Evolutionary conservation across 2,329 filamentous ascomycete genomes (phyloP), one percentile per base, ranked within the genome.

Genomic region (Ophiostoma sp.): DNA sequence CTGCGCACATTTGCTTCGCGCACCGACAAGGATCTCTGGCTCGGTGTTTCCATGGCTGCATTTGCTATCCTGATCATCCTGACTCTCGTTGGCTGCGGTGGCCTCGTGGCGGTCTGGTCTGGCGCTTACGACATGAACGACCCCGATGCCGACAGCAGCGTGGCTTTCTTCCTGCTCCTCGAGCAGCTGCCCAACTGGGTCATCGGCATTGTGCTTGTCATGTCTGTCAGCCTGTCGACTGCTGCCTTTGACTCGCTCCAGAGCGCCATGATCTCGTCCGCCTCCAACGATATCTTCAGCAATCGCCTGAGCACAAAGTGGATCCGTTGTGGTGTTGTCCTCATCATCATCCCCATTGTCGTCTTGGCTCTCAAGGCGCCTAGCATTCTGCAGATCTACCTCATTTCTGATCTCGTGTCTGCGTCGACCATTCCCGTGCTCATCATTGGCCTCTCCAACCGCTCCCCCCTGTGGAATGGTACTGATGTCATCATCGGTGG

Each of bases 251-350:
- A 95, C 81, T 90, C 86, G 72, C 83, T 94, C 52, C 92, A 94
- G 79, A 90, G 89, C 1, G 90, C 92, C 74, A 93, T 95, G 89
- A 89, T 72, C 8, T 92, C 90, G n/a, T 91, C 90, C 0, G 90
- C 89, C 17, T 93, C 90, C 74, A 94, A 94, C 81, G 92, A 95
- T 77, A 80, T 95, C 17, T 94, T 94, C 84, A 88, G 91, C 75
- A 95, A 95, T 83, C 87, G 85, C 72, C 86, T 95, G 70, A 89
- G 88, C 76, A 86, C 94, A 73, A 91, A 90, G 87, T 86, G 83
- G 78, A 90, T 94, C 74, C 89, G 92, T 66, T 83, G 76, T 23
- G 83, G 83, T 57, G 91, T 95, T 35, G 86, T 94, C 0, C 77
- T 91, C 20, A 76, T 94, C 78, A 93, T 93, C 76, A 81, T 93